These are phyloP conservation scores for Glycine latifolia DNA, from an alignment of 306 rosid genomes.

Conservation along the genomic window DNA sequence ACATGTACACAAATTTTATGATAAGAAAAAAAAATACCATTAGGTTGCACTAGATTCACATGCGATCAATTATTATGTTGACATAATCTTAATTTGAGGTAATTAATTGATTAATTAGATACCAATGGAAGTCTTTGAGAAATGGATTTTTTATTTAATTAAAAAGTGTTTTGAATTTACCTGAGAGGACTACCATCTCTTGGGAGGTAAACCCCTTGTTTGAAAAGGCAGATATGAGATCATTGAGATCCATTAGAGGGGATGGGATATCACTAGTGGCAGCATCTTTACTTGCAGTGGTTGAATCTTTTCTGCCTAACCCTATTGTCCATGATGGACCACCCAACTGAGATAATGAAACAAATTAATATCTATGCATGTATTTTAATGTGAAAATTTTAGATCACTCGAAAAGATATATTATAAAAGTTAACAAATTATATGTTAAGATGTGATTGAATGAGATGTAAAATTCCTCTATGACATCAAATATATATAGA, in stretches of 20 bases:
- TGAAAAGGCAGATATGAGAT: conserved; percentile 60
- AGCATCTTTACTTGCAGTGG: conserved; percentile 66
- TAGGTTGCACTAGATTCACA: not conserved
- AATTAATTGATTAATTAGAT: too few species aligned
- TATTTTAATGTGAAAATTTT: too few species aligned
- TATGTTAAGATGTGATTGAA: too few species aligned
- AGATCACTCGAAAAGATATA: too few species aligned
- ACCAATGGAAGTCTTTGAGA: too few species aligned
- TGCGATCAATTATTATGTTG: not conserved
- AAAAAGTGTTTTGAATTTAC: conserved; percentile 39
- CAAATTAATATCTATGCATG: not conserved
- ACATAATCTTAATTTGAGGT: not conserved
- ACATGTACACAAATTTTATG: too few species aligned
- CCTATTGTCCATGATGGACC: conserved; percentile 73
- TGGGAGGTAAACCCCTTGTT: conserved; percentile 63
- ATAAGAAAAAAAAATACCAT: not conserved
- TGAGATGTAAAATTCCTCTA: too few species aligned
- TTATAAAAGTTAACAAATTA: too few species aligned
- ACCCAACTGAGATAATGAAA: conserved; percentile 53
- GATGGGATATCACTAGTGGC: conserved; percentile 75
- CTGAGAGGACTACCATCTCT: conserved; percentile 79
- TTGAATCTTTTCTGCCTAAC: conserved; percentile 78
- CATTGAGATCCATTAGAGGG: conserved; percentile 61
- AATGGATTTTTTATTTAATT: too few species aligned
- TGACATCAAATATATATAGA: too few species aligned